Conservation (phyloP, 2,329 filamentous ascomycete species). For the Fusarium nelsonii region DNA sequence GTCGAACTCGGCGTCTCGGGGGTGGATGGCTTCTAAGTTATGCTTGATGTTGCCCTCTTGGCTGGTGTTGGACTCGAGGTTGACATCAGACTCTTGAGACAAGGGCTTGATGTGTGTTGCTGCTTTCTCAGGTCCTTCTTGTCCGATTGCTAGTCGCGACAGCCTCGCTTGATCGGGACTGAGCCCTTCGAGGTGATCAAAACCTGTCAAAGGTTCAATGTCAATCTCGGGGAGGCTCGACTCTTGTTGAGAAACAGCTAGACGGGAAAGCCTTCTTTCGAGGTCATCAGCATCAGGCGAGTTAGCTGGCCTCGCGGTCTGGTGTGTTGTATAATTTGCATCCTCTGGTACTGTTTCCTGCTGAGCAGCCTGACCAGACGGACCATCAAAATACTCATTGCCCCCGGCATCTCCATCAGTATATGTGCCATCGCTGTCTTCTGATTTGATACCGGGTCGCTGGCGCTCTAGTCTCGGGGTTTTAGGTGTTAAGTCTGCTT, state of each 20-base stretch:
- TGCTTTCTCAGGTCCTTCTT: constrained; percentile 14
- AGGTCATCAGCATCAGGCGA: constrained; percentile 25
- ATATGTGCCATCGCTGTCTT: background rate
- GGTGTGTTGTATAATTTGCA: background rate
- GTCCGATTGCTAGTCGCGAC: constrained; percentile 18
- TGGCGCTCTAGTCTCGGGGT: constrained; percentile 33
- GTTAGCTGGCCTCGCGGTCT: background rate
- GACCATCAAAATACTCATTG: background rate
- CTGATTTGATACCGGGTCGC: constrained; percentile 19
- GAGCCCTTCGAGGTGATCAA: constrained; percentile 9
- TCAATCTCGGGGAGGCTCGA: constrained; percentile 11
- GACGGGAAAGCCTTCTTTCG: constrained; percentile 20
- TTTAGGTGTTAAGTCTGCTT: constrained; percentile 20
- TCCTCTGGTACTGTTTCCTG: background rate
- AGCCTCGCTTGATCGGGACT: constrained; percentile 6
- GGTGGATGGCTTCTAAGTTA: constrained; percentile 5
- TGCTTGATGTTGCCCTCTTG: constrained; percentile 12
- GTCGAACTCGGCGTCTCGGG: constrained; percentile 22
- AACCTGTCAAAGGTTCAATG: constrained; percentile 6
- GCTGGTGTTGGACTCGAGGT: constrained; percentile 8
- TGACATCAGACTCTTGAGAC: constrained; percentile 20
- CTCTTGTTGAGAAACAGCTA: constrained; percentile 21
- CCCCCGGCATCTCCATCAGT: background rate
- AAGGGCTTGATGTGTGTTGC: constrained; percentile 5
- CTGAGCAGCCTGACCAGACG: background rate